Conservation (phyloP, 2,329 filamentous ascomycete species). For the Zymoseptoria brevis region DNA sequence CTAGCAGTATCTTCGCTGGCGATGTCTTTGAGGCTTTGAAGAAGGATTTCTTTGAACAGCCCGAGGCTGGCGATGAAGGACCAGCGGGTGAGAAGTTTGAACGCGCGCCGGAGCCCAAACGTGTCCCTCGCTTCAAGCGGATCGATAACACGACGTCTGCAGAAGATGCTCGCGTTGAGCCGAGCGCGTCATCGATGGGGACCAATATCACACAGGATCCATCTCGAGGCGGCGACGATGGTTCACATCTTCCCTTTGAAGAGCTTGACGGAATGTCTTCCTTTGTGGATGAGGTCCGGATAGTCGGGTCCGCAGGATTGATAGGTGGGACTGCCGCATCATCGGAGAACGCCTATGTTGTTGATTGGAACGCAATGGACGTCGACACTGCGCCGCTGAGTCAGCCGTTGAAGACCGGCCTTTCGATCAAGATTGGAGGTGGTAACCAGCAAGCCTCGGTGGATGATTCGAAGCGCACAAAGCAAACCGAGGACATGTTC, state of each 20-base stretch:
- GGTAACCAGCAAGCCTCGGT: conserved; percentile 6
- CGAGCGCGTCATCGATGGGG: conserved; percentile 22
- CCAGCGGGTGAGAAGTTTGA: conserved; percentile 33
- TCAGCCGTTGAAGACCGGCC: conserved; percentile 18
- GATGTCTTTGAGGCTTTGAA: conserved; percentile 65
- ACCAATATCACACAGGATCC: neutral
- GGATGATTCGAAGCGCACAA: conserved; percentile 47
- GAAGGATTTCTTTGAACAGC: conserved; percentile 63
- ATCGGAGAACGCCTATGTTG: neutral
- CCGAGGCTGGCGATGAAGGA: conserved; percentile 47
- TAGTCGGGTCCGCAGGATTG: neutral
- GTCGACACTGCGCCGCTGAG: conserved; percentile 7
- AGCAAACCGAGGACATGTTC: conserved; percentile 81
- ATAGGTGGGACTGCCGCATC: neutral
- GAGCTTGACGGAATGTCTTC: neutral
- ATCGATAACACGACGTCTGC: conserved; percentile 42
- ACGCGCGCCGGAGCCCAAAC: conserved; percentile 20
- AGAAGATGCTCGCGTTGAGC: conserved; percentile 14
- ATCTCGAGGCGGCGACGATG: neutral
- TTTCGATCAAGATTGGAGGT: conserved; percentile 17
- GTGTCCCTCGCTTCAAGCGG: conserved; percentile 39
- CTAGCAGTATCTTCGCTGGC: conserved; percentile 60
- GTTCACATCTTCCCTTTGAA: neutral
- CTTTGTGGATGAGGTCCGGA: neutral
- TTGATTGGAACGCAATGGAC: neutral